Evolutionary conservation across 371 early-diverging fungal genomes (phyloP).

Genomic region (Mortierella sp.): DNA sequence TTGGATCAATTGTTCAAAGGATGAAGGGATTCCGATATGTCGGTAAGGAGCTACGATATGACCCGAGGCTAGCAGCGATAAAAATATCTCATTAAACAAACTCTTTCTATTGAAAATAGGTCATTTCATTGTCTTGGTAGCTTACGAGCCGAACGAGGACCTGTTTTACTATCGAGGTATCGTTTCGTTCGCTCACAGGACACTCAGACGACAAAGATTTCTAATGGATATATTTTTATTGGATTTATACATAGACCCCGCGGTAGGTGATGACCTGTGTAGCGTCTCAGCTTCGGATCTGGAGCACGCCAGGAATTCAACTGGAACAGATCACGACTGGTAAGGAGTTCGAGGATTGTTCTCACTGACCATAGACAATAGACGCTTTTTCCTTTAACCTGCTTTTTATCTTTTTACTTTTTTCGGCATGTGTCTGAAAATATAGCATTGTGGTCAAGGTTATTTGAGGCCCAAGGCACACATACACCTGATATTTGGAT

Average conservation of each 20-base stretch:
- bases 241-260: slow-evolving; percentile 64
- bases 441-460: slow-evolving; percentile 43
- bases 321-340: slow-evolving; percentile 84
- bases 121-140: slow-evolving; percentile 80
- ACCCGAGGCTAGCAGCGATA: neutral
- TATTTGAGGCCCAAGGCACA: neutral
- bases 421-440: neutral
- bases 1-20: slow-evolving; percentile 61
- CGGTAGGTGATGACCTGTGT: slow-evolving; percentile 70
- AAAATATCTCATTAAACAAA: neutral
- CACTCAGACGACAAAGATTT: neutral
- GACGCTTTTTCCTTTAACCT: neutral
- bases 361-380: neutral
- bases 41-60: slow-evolving; percentile 40
- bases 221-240: neutral
- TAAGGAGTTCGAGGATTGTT: slow-evolving; percentile 22
- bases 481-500: neutral
- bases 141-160: slow-evolving; percentile 76
- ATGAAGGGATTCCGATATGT: slow-evolving; percentile 65
- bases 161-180: slow-evolving; percentile 76
- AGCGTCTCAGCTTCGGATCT: slow-evolving; percentile 68
- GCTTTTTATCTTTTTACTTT: neutral
- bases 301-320: slow-evolving; percentile 69
- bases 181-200: neutral
- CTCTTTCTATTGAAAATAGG: slow-evolving; percentile 59